Evolutionary conservation across 1,139 yeast genomes (phyloP).

Genomic region (Suhomyces panamericanus): DNA sequence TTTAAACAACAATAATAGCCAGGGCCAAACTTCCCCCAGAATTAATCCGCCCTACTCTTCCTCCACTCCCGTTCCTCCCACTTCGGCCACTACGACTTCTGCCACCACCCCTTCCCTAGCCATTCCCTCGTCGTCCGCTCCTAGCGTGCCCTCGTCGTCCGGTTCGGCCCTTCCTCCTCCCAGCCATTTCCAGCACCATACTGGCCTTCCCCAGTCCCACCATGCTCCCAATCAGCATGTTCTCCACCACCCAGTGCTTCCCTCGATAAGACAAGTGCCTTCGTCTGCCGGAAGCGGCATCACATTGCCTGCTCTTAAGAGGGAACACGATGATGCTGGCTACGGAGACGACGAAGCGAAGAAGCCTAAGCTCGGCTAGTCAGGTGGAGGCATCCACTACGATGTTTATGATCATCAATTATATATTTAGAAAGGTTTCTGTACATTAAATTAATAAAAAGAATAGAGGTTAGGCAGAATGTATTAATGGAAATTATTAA

Average conservation of each 20-base stretch:
- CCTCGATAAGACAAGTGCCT: slow-evolving; percentile 14
- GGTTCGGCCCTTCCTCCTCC: slow-evolving; percentile 2
- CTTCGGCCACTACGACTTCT: not conserved
- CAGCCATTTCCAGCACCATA: not conserved
- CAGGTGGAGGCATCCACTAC: not conserved
- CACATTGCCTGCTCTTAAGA: slow-evolving; percentile 26
- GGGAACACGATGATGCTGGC: slow-evolving; percentile 22
- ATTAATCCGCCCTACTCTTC: not conserved
- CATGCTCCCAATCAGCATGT: slow-evolving; percentile 4
- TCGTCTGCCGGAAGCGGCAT: slow-evolving; percentile 15
- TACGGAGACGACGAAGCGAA: slow-evolving; percentile 10
- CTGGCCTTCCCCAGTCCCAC: slow-evolving; percentile 1
- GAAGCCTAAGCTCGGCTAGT: slow-evolving; percentile 14
- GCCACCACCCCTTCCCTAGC: slow-evolving; percentile 2
- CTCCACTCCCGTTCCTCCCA: slow-evolving; percentile 6
- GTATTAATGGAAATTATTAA: no score
- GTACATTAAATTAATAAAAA: slow-evolving; percentile 12
- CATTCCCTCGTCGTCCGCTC: not conserved
- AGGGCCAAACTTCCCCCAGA: not conserved
- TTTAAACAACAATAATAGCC: slow-evolving; percentile 9
- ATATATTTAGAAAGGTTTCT: slow-evolving; percentile 9
- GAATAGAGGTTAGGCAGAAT: not conserved
- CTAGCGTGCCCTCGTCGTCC: slow-evolving; percentile 3
- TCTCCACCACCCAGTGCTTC: slow-evolving; percentile 13
- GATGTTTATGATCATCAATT: slow-evolving; percentile 4